These are phyloP conservation scores for Dryas drummondii DNA, from an alignment of 306 rosid species.

Conservation along the genomic window DNA sequence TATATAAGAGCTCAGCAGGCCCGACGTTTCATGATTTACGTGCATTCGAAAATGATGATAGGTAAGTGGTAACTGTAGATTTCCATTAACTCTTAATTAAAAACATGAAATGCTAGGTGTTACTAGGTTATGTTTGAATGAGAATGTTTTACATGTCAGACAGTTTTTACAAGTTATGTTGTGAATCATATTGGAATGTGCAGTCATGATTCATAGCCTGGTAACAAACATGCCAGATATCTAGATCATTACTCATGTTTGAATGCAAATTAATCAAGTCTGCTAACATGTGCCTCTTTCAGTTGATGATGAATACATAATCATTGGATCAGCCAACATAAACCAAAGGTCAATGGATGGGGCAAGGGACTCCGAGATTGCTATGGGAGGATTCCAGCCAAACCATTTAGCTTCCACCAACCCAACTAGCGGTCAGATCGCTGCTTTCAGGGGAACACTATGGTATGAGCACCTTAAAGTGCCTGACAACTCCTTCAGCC, in stretches of 20 bases:
- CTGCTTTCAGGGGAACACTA: constrained; percentile 57
- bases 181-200: neutral
- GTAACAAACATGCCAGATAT: neutral
- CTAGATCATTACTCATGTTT: neutral
- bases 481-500: neutral
- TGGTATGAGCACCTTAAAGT: constrained; percentile 71
- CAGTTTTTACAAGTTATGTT: too few species aligned
- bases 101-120: neutral
- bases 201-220: neutral
- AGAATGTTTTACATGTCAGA: too few species aligned
- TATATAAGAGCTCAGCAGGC: constrained; percentile 58
- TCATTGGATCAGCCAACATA: constrained; percentile 87
- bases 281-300: neutral
- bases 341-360: constrained; percentile 95
- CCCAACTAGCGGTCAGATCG: constrained; percentile 52
- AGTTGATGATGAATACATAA: constrained; percentile 94
- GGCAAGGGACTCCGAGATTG: constrained; percentile 82
- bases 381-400: constrained; percentile 89
- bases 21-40: constrained; percentile 87
- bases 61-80: constrained; percentile 36
- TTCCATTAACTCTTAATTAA: neutral
- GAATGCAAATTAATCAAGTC: neutral
- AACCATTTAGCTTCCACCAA: constrained; percentile 32
- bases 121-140: too few species aligned
- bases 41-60: constrained; percentile 98